These are phyloP conservation scores for Scopulariopsis brevicaulis DNA, from an alignment of 2,329 filamentous ascomycete species.

Conservation along the genomic window DNA sequence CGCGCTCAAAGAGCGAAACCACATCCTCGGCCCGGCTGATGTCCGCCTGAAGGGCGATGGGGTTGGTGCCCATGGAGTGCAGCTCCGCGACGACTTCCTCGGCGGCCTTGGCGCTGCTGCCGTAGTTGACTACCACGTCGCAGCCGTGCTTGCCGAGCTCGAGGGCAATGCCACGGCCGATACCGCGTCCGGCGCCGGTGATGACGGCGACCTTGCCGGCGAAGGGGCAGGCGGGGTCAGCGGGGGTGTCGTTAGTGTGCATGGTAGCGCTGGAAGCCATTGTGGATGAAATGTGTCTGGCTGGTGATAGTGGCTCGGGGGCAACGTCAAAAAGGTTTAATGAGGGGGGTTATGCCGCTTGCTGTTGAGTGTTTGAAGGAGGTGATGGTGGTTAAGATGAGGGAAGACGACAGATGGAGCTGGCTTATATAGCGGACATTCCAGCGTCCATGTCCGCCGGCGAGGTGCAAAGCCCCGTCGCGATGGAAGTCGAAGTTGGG, in stretches of 20 bases:
- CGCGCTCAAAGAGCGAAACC: conserved; percentile 51
- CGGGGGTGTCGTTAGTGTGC: conserved; percentile 9
- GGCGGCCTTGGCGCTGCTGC: conserved; percentile 41
- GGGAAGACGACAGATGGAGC: background rate
- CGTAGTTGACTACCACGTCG: conserved; percentile 58
- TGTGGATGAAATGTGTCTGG: background rate
- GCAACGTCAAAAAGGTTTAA: background rate
- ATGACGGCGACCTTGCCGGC: conserved; percentile 46
- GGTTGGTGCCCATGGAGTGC: conserved; percentile 41
- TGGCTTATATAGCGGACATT: conserved; percentile 1
- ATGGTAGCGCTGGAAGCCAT: conserved; percentile 8
- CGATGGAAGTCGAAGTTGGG: background rate
- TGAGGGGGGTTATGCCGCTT: background rate
- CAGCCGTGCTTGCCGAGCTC: conserved; percentile 56
- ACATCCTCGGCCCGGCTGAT: conserved; percentile 50
- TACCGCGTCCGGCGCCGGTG: conserved; percentile 55
- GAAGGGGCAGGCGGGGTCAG: conserved; percentile 23
- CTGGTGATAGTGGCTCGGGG: too few relatives aligned
- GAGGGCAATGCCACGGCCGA: conserved; percentile 54
- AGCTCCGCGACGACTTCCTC: conserved; percentile 44
- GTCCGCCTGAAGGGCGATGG: conserved; percentile 51
- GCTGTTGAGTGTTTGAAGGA: background rate
- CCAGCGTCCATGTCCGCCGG: background rate
- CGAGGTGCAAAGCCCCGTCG: background rate
- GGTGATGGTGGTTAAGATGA: background rate